Percentiles rank a stretch among this genome's conserved stretches.
phyloP scores from a whole-genome alignment of 2,329 filamentous ascomycete species.

The Aureobasidium sp. region DNA sequence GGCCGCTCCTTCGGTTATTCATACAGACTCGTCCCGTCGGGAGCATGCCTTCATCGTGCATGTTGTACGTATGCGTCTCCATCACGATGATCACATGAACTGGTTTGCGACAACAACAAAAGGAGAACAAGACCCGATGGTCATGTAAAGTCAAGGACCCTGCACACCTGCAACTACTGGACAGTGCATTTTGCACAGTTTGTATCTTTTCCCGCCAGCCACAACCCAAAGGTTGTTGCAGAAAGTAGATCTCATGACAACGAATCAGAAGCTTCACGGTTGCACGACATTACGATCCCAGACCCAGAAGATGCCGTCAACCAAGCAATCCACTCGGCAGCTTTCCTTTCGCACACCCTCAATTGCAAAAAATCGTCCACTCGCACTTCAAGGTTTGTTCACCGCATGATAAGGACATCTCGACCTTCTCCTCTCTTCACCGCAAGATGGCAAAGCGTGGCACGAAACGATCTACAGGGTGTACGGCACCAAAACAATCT shows the following conservation, averaged over 20 bases:
- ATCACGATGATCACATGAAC: background rate
- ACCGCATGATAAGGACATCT: background rate
- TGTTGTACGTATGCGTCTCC: background rate
- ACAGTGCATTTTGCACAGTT: background rate
- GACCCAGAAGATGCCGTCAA: background rate
- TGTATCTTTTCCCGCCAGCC: background rate
- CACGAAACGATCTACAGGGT: background rate
- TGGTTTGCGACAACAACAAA: background rate
- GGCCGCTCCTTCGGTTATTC: background rate
- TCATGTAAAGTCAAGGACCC: background rate
- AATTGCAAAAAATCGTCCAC: background rate
- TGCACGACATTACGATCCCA: background rate
- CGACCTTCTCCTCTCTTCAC: background rate
- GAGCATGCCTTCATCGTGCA: constrained; percentile 4
- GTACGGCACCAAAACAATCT: background rate
- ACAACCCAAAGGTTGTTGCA: background rate
- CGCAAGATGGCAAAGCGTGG: background rate
- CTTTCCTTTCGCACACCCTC: background rate
- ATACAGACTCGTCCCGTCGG: background rate
- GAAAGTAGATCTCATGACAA: constrained; percentile 4
- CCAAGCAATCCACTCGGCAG: background rate
- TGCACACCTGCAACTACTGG: constrained; percentile 1
- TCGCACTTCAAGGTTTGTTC: background rate
- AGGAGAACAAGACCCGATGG: background rate
- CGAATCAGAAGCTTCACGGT: constrained; percentile 2